Conservation (phyloP, 2,329 filamentous ascomycete species). For the Fusarium guadeloupense region DNA sequence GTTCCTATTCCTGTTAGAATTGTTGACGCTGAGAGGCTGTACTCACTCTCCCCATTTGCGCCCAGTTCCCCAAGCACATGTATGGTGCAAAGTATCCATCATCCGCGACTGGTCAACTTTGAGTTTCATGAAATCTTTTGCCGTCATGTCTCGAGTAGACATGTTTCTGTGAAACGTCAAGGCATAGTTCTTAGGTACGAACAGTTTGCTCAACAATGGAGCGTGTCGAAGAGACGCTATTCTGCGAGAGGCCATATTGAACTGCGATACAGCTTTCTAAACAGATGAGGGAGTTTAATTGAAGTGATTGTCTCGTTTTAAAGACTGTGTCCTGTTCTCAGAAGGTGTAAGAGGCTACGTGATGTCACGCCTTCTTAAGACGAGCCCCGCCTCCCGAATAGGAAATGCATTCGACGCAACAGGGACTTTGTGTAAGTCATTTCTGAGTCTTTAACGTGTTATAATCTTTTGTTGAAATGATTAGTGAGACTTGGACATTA, state of each 20-base stretch:
- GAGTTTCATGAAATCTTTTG: constrained; percentile 27
- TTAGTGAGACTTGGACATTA: too few species aligned
- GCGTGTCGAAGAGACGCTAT: background rate
- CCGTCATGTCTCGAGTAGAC: constrained; percentile 36
- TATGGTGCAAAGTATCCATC: constrained; percentile 39
- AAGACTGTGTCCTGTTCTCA: background rate
- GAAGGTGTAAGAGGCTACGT: background rate
- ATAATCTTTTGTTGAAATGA: too few species aligned
- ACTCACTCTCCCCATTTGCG: constrained; percentile 36
- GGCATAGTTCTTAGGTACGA: background rate
- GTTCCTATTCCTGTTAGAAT: constrained; percentile 25
- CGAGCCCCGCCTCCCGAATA: constrained; percentile 19
- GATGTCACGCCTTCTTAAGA: constrained; percentile 23
- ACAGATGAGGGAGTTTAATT: too few species aligned
- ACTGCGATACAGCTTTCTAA: rapidly evolving
- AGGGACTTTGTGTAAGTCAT: too few species aligned
- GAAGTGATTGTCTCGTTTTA: too few species aligned
- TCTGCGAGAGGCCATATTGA: background rate
- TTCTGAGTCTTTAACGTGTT: too few species aligned
- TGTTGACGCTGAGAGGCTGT: rapidly evolving
- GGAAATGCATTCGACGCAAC: background rate
- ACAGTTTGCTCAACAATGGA: background rate
- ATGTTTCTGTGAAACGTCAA: constrained; percentile 1
- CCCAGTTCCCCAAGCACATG: constrained; percentile 35
- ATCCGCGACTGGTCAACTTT: constrained; percentile 31